Evolutionary conservation across 495 filamentous ascomycete genomes (phyloP), one percentile per base, ranked within the genome.

Genomic region (Aspergillus saccharolyticus): DNA sequence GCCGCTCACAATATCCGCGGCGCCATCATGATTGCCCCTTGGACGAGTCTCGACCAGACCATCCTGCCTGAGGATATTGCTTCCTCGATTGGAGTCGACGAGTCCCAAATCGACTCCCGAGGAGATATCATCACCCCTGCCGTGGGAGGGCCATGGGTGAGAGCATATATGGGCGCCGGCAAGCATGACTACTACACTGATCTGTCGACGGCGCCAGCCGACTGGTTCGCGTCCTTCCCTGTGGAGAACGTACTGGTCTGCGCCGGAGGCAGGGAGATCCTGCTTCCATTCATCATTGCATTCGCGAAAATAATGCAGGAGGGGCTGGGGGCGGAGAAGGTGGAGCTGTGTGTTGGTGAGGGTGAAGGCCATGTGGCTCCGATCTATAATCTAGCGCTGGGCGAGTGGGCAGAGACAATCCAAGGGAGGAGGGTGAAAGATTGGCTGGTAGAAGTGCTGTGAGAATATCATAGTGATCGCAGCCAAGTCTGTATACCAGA

Each of bases 191-290:
- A 74, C 33, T 87, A 85, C 56, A 84, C 74, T 16, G 77, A 86
- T 70, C 67, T 83, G 2, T 67, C 71, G 5, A 64, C 63, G 22
- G 84, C 83, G 39, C 70, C 75, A 16, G 42, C 67, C 8, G 75
- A 76, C 4, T 89, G 84, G 84, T 86, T 78, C 70, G 44, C 72
- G 3, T 54, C 22, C 7, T 71, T 74, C 52, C 70, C 75, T 0
- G 78, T 83, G n/a, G 60, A 74, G 4, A 68, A 74, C 44, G 67
- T 85, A 0, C 57, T 85, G 52, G 70, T 87, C 18, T 78, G 74
- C 22, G 83, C 70, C 7, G 86, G 85, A 0, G 78, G 69, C 1
- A 76, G 78, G 55, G 86, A 89, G 71, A 73, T 86, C 16, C 50
- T 89, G 30, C 60, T 84, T 25, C 84, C 85, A 60, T 67, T 78